phyloP scores from a whole-genome alignment of 176 grass and related monocot species.

The Rhynchospora breviuscula region DNA sequence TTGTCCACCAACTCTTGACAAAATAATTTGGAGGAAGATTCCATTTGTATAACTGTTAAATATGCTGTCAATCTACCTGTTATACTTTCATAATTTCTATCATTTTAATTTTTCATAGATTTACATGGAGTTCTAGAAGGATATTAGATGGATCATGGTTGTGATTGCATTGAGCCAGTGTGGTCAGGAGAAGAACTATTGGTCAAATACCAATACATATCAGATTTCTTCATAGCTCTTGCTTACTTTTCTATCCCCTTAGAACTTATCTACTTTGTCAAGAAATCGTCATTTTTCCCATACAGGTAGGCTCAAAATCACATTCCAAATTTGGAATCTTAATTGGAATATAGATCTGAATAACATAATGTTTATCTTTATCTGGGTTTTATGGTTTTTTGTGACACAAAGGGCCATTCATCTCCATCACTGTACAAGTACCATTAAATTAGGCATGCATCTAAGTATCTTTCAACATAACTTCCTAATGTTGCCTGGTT shows the following conservation, averaged over 20 bases:
- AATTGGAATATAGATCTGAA: neutral
- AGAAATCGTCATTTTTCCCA: slow-evolving; percentile 59
- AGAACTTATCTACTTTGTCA: slow-evolving; percentile 95
- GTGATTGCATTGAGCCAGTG: slow-evolving; percentile 76
- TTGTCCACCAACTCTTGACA: neutral
- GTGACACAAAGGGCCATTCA: neutral
- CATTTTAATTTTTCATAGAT: slow-evolving; percentile 8
- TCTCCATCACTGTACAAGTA: neutral
- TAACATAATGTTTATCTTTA: neutral
- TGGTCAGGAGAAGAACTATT: slow-evolving; percentile 82
- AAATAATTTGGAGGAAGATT: neutral
- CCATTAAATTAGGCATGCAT: neutral
- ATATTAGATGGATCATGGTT: slow-evolving; percentile 49
- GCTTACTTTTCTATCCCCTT: slow-evolving; percentile 92
- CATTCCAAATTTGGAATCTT: neutral
- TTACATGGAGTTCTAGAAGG: slow-evolving; percentile 17
- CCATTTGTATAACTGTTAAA: neutral
- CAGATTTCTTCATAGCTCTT: slow-evolving; percentile 78
- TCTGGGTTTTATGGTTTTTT: neutral
- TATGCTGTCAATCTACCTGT: neutral
- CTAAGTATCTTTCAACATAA: neutral
- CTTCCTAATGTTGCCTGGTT: neutral
- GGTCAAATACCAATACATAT: slow-evolving; percentile 93
- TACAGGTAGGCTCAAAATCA: slow-evolving; percentile 28
- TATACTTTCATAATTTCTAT: neutral